These are phyloP conservation scores for Talaromyces albobiverticillius DNA, from an alignment of 2,329 filamentous ascomycete genomes.

Conservation along the genomic window DNA sequence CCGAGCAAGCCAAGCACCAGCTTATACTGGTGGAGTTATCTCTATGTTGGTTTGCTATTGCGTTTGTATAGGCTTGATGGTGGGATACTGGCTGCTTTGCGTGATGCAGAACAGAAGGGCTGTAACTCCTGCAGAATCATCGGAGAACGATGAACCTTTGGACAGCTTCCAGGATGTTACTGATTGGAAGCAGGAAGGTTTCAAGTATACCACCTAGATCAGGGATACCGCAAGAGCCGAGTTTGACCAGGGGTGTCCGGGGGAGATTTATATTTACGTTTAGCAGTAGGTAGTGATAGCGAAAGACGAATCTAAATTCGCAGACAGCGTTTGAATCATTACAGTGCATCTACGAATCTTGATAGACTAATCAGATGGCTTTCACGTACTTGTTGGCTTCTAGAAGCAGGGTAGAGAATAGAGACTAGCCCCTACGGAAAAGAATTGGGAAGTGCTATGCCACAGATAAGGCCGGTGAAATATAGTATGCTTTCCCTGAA, in stretches of 20 bases:
- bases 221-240: background rate
- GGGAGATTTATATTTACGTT: too few species aligned
- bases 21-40: slow-evolving; percentile 35
- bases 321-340: too few species aligned
- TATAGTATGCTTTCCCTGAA: too few species aligned
- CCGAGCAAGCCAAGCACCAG: slow-evolving; percentile 35
- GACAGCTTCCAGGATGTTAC: slow-evolving; percentile 21
- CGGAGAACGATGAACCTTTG: slow-evolving; percentile 4
- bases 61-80: slow-evolving; percentile 29
- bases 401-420: too few species aligned
- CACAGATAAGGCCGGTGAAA: too few species aligned
- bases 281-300: too few species aligned
- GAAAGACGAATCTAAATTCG: too few species aligned
- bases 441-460: too few species aligned
- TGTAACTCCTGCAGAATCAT: background rate
- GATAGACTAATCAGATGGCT: too few species aligned
- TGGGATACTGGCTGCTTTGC: slow-evolving; percentile 29
- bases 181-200: slow-evolving; percentile 22
- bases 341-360: too few species aligned
- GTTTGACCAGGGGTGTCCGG: background rate
- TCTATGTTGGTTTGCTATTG: slow-evolving; percentile 37
- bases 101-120: slow-evolving; percentile 16
- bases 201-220: slow-evolving; percentile 23
- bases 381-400: too few species aligned
- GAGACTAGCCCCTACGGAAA: too few species aligned